Conservation (phyloP, 106 monocot species). For the Chionographis japonica region DNA sequence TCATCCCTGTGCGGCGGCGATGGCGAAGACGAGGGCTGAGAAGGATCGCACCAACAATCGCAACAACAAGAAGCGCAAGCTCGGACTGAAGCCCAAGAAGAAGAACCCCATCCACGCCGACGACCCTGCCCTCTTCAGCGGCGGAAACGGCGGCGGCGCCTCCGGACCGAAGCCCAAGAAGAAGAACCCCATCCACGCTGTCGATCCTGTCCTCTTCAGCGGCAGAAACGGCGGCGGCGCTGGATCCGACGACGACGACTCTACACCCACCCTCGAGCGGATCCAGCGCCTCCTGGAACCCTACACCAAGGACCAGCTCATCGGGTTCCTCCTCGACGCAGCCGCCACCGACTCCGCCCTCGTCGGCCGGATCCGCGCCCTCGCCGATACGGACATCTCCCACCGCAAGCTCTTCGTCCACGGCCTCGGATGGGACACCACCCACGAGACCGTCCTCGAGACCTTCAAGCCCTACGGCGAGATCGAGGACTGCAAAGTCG, state of each 20-base stretch:
- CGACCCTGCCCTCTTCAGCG: slow-evolving; percentile 3
- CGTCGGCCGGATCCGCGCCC: slow-evolving; percentile 8
- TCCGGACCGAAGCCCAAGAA: no score
- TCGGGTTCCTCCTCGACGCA: slow-evolving; percentile 30
- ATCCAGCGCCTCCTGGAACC: slow-evolving; percentile 38
- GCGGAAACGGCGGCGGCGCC: not conserved
- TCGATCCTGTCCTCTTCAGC: slow-evolving; percentile 3
- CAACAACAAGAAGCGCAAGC: not conserved
- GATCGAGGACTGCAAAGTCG: slow-evolving; percentile 35
- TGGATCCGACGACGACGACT: not conserved
- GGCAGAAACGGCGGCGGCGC: not conserved
- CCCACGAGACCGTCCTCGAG: slow-evolving; percentile 22
- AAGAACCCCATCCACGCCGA: not conserved
- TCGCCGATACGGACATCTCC: slow-evolving; percentile 34
- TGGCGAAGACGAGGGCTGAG: slow-evolving; percentile 8
- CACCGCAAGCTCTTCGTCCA: slow-evolving; percentile 58
- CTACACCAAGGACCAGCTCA: slow-evolving; percentile 40
- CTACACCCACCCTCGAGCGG: not conserved
- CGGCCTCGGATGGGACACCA: slow-evolving; percentile 57
- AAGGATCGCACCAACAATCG: not conserved
- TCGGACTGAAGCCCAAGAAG: not conserved
- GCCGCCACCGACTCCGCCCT: slow-evolving; percentile 23
- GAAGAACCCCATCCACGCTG: not conserved
- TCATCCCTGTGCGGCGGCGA: not conserved
- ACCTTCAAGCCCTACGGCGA: slow-evolving; percentile 35